Base-by-base conservation (phyloP, 2,329 filamentous ascomycete species). In the Aphanoascus verrucosus region DNA sequence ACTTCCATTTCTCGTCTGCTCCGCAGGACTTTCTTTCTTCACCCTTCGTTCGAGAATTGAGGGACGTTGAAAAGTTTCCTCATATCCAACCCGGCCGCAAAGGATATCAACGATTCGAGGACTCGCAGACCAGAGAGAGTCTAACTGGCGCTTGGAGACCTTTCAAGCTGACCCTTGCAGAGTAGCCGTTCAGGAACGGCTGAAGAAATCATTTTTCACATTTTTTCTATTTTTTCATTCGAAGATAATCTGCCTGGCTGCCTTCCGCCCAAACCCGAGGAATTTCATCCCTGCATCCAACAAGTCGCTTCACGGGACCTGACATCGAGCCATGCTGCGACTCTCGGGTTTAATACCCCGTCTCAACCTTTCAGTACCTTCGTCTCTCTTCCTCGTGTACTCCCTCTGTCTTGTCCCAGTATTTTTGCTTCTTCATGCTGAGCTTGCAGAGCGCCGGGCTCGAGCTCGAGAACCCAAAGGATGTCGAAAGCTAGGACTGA, bases 401-500 rank as follows among this genome's bases (percentile, higher is more conserved):
- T 35, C 49, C 23, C 5, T 55, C 41, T 57, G 57, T 41, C n/a
- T 57, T 20, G 37, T 40, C 5, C 59, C 59, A 6, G 40, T 61
- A 20, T 8, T 58, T 15, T 35, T 49, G 11, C 35, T 53, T 28
- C 37, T 55, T n/a, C 57, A 56, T 45, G 35, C 47, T 28, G 40
- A 52, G 31, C 40, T 38, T 37, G 44, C 41, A n/a, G 50, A 46
- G 14, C 56, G 23, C 31, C 52, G 48, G 9, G 15, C 28, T 20
- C 54, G 43, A n/a, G 46, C 54, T 6, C 53, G 49, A 15, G 40
- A 69, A n/a, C 73, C 73, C 0, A 67, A 65, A 55, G 78, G 78
- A 53, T 81, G 79, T 60, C 69, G 72, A 49, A 77, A 73, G 60
- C 62, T 82, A 11, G 77, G 77, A 14, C 62, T 80, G 38, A 66